A percentile compares a stretch with the other conserved stretches of the same genome.
These are phyloP conservation scores for Yarrowia galli DNA, from an alignment of 1,139 yeast genomes.

Conservation along the genomic window DNA sequence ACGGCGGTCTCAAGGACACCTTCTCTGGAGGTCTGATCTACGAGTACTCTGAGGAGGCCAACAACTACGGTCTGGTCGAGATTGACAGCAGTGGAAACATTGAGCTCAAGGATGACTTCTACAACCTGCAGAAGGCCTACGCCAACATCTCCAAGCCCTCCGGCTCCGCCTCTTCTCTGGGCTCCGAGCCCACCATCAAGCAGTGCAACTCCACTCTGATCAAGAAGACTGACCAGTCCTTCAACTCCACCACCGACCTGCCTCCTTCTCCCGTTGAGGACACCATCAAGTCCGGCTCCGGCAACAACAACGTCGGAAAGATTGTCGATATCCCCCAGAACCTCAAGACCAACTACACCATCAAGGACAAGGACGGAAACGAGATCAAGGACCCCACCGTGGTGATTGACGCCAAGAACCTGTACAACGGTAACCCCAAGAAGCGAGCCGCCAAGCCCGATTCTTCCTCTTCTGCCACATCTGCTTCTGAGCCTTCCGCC, in stretches of 20 bases:
- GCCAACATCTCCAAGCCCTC: slow-evolving; percentile 51
- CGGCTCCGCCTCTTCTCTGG: slow-evolving; percentile 44
- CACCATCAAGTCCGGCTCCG: slow-evolving; percentile 61
- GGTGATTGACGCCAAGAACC: slow-evolving; percentile 44
- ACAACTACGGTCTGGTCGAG: slow-evolving; percentile 85
- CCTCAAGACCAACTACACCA: slow-evolving; percentile 55
- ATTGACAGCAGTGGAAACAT: slow-evolving; percentile 63
- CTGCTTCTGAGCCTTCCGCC: slow-evolving; percentile 38
- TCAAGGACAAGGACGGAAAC: slow-evolving; percentile 61
- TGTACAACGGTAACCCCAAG: slow-evolving; percentile 40
- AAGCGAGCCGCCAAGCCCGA: slow-evolving; percentile 38
- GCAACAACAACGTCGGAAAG: slow-evolving; percentile 59
- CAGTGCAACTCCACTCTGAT: slow-evolving; percentile 59
- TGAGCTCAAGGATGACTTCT: slow-evolving; percentile 48
- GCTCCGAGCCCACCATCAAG: slow-evolving; percentile 50
- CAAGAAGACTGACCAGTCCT: slow-evolving; percentile 48
- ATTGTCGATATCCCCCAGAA: slow-evolving; percentile 53
- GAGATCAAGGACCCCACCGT: slow-evolving; percentile 58
- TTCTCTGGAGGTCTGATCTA: slow-evolving; percentile 93
- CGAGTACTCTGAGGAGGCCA: slow-evolving; percentile 87
- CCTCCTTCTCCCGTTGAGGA: slow-evolving; percentile 54
- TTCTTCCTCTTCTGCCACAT: slow-evolving; percentile 38
- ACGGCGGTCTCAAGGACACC: slow-evolving; percentile 67
- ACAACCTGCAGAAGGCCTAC: slow-evolving; percentile 46
- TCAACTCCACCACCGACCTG: slow-evolving; percentile 53